Conservation (phyloP, 2,329 filamentous ascomycete species). For the Chaetomiaceae sp. region DNA sequence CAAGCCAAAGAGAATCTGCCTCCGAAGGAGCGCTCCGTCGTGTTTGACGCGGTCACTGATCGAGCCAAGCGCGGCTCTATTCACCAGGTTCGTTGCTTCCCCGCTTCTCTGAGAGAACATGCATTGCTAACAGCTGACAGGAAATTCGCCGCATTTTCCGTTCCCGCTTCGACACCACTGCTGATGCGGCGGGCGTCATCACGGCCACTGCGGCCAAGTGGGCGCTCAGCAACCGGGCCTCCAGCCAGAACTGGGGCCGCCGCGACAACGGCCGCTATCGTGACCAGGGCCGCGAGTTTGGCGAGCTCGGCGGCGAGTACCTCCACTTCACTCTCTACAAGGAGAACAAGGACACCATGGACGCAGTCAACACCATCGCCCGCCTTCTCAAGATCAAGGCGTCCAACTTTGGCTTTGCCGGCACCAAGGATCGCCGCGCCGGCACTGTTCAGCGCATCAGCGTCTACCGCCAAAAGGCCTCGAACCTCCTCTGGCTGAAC, state of each 20-base stretch:
- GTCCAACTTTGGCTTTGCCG: constrained; percentile 70
- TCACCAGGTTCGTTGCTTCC: constrained; percentile 41
- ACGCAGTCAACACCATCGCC: constrained; percentile 72
- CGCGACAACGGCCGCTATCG: constrained; percentile 19
- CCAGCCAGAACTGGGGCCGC: constrained; percentile 18
- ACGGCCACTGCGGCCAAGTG: constrained; percentile 59
- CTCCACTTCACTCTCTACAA: constrained; percentile 92
- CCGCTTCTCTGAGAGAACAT: neutral
- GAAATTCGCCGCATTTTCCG: constrained; percentile 74
- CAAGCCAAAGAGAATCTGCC: constrained; percentile 28
- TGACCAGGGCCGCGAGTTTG: constrained; percentile 21
- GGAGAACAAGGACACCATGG: constrained; percentile 96
- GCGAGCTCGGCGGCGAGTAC: constrained; percentile 59
- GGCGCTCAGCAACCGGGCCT: constrained; percentile 38
- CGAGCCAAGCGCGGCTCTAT: constrained; percentile 43
- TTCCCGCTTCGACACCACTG: constrained; percentile 72
- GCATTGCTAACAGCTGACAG: constrained; percentile 26
- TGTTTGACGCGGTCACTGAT: constrained; percentile 42
- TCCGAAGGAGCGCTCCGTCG: constrained; percentile 33
- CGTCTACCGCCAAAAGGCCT: constrained; percentile 45
- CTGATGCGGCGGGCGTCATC: constrained; percentile 53
- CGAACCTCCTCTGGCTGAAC: constrained; percentile 64
- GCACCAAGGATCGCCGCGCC: constrained; percentile 85
- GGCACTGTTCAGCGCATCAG: constrained; percentile 82
- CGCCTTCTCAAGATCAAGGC: constrained; percentile 69